Base-by-base conservation (phyloP, 805 yeast species). In the Starmerella scarabaei region DNA sequence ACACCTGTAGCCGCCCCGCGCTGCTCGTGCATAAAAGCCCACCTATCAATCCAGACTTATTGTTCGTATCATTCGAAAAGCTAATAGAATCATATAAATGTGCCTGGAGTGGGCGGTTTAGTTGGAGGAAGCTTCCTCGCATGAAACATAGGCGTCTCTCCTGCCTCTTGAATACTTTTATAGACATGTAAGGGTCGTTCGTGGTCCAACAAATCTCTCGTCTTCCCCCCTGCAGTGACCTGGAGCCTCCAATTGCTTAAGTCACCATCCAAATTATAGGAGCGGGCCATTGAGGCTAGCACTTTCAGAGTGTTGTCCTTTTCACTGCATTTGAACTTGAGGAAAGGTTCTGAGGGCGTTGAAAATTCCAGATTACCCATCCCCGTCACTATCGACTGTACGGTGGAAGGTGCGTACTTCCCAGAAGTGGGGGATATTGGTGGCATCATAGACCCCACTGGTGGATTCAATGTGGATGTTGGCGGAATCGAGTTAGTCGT, bases 251-350 rank as follows among this genome's bases (percentile, higher is more conserved):
- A 88, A 53, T 83, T 80, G 38, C 80, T 69, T 86, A 94, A 81
- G 54, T 84, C 94, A 37, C 73, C 77, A 24, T 74, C 72, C 36
- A 88, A 68, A 43, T 76, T 77, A 61, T 86, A 93, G 45, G 93
- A 69, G 50, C 77, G 74, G 80, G 84, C 77, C 4, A 94, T 95
- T 27, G 80, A 83, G 53, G 82, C 93, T 35, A 91, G 63, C 18
- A 88, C 79, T 57, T 81, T 81, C 51, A 80, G 76, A 57, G 95
- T 85, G 2, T 95, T 85, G 52, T 88, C 97, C 40, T 85, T 94
- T 20, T 82, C 75, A 6, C 88, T 79, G 1, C 94, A 93, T 35
- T 91, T 63, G 45, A 86, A 61, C 51, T 82, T 91, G 52, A 82
- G 81, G 49, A 84, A 66, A 0, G 94, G 93, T 53, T 84, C 93